Base-by-base conservation (phyloP, 495 filamentous ascomycete genomes). In the Pyronema omphalodes region DNA sequence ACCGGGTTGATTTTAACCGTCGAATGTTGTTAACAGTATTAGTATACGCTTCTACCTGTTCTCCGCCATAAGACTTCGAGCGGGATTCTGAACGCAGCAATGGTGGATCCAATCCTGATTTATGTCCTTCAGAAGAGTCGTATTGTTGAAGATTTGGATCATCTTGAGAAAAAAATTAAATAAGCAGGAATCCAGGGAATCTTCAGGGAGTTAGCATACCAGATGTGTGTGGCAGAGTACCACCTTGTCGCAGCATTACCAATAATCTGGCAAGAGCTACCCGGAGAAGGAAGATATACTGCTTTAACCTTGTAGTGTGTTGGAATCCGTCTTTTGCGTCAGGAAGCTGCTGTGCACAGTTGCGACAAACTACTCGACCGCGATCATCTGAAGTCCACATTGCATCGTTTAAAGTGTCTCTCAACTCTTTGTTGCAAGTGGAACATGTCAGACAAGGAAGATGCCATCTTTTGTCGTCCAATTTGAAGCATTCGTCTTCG, bases 21-120 rank as follows among this genome's bases (percentile, higher is more conserved):
- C 83, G 80, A 69, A 99, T 93, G 69, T 96, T 88, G 53, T 88
- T 89, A 45, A 99, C 82, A 19, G 89, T 91, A 67, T 93, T 89
- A 67, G 94, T 88, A 61, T 96, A 93, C 12, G 86, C 88, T 51
- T 83, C 76, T 33, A 69, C 67, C 44, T 73, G 67, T 37, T 75
- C 75, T 9, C 78, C 84, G 15, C 72, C 78, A 64, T 80, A 80
- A 4, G 86, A 85, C 58, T 80, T 84, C 11, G 87, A 86, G 49
- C 84, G 75, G 12, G 75, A 76, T 55, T 81, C 80, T 29, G 79
- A 74, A 44, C 77, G 73, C n/a, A 82, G 71, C 51, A 75, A 55
- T 18, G 69, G 72, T 39, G 72, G 69, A 33, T 72, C 69, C 39
- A 68, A 59, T 18, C 67, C 67, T 2, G 74, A 46, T 44, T 74